Percentiles rank a stretch among this genome's conserved stretches.
phyloP scores from a whole-genome alignment of 2,329 filamentous ascomycete species.

The Cordyceps tenuipes region DNA sequence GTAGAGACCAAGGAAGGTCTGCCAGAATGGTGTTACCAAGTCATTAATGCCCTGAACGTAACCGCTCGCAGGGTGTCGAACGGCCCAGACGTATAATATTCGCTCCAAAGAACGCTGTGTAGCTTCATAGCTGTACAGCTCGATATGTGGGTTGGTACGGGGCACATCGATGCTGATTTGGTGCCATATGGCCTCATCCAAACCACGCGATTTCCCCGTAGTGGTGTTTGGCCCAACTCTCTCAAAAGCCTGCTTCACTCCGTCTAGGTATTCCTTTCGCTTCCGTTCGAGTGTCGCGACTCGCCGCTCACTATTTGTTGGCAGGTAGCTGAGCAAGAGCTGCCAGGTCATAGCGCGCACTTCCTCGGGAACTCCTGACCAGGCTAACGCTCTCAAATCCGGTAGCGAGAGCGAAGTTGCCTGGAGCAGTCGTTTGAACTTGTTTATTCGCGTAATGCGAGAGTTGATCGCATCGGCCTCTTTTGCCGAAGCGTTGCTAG shows the following conservation, averaged over 20 bases:
- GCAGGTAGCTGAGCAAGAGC: conserved; percentile 85
- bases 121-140: conserved; percentile 90
- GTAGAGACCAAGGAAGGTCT: conserved; percentile 91
- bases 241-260: conserved; percentile 67
- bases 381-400: conserved; percentile 77
- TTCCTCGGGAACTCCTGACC: conserved; percentile 91
- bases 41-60: conserved; percentile 99
- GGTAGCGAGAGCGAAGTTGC: conserved; percentile 79
- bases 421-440: conserved; percentile 94
- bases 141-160: conserved; percentile 89
- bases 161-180: conserved; percentile 98
- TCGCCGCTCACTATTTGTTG: conserved; percentile 89
- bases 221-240: conserved; percentile 43
- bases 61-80: conserved; percentile 90
- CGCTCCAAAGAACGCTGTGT: conserved; percentile 90
- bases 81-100: conserved; percentile 95
- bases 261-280: conserved; percentile 92
- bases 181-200: conserved; percentile 98
- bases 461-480: conserved; percentile 81
- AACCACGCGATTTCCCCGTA: conserved; percentile 49
- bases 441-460: conserved; percentile 89
- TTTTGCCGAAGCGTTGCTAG: conserved; percentile 67
- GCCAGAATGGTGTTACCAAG: conserved; percentile 94
- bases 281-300: conserved; percentile 88
- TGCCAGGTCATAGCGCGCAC: conserved; percentile 99